Evolutionary conservation across 2,329 filamentous ascomycete genomes (phyloP).

Genomic region (Cladophialophora exuberans): DNA sequence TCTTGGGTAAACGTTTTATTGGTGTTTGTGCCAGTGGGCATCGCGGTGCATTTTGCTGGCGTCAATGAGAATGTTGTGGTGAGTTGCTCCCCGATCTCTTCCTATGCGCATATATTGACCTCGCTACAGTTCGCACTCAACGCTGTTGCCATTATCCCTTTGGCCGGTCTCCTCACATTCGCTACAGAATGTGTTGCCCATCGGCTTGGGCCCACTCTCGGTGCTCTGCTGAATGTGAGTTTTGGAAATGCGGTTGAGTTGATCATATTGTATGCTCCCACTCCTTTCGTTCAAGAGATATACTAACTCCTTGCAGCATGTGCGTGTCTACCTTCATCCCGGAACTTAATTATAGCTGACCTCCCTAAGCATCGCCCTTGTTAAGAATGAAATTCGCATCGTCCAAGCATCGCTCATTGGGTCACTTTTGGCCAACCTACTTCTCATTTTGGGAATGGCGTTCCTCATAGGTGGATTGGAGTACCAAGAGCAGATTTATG

Average conservation of each 20-base stretch:
- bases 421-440: constrained; percentile 85
- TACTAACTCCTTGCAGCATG: constrained; percentile 9
- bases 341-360: constrained; percentile 39
- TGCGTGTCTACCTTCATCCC: background rate
- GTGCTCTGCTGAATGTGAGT: constrained; percentile 84
- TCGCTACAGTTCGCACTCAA: constrained; percentile 95
- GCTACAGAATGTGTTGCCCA: constrained; percentile 84
- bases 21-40: constrained; percentile 76
- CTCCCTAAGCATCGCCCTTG: constrained; percentile 65
- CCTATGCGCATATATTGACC: too few species aligned
- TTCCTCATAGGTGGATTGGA: constrained; percentile 86
- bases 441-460: constrained; percentile 87
- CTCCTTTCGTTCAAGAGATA: background rate
- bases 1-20: constrained; percentile 87
- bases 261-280: constrained; percentile 55
- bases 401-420: constrained; percentile 92
- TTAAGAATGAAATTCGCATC: constrained; percentile 74
- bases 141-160: constrained; percentile 87
- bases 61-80: constrained; percentile 64
- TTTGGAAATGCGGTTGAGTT: constrained; percentile 92
- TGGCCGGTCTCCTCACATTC: constrained; percentile 85
- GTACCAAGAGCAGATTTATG: constrained; percentile 83
- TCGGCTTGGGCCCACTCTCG: constrained; percentile 76
- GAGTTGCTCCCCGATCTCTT: too few species aligned
- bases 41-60: constrained; percentile 69